Evolutionary conservation across 805 yeast species (phyloP), one percentile per base, ranked within the genome.

Genomic region (Sungouiella blattae): DNA sequence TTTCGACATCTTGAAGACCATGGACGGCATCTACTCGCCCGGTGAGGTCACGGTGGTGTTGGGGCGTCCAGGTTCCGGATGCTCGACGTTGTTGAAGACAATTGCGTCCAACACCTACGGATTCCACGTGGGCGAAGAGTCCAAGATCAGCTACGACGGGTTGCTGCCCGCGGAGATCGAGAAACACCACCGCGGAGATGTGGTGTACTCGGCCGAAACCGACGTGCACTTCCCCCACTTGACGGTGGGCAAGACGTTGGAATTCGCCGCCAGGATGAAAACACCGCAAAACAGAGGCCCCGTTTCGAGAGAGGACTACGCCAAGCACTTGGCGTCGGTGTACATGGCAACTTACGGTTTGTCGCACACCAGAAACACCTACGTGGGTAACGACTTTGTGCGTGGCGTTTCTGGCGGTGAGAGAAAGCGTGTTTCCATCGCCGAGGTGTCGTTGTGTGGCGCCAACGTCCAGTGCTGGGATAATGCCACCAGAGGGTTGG

Each of bases 51-150:
- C 83, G 6, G 83, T 82, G 32, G 87, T 83, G 8, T 63, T 83
- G 30, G 91, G 93, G 38, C 73, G 89, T 58, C 91, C 91, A 1
- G 91, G 91, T 50, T 77, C 87, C n/a, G 87, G 88, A 44, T 81
- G 87, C 55, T 73, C 86, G 3, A 80, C 87, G 0, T 61, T 80
- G 32, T 62, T 81, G 48, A 80, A 80, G 47, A 71, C 83, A 3
- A 63, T 83, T 44, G 77, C 87, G 9, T 80, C 78, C 21, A 74
- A 77, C 35, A 76, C 83, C 5, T 73, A 75, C 50, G 86, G 86
- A 41, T 77, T 76, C 53, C 53, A 70, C 21, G 48, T 80, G 21
- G 76, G 66, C 25, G 39, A 56, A 26, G 70, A 67, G 21, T 68
- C 83, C 1, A 43, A 46, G 5, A 63, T 79, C 21, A 59, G 71